Conservation (phyloP, 768 basidiomycete species). For the Mycena galericulata region DNA sequence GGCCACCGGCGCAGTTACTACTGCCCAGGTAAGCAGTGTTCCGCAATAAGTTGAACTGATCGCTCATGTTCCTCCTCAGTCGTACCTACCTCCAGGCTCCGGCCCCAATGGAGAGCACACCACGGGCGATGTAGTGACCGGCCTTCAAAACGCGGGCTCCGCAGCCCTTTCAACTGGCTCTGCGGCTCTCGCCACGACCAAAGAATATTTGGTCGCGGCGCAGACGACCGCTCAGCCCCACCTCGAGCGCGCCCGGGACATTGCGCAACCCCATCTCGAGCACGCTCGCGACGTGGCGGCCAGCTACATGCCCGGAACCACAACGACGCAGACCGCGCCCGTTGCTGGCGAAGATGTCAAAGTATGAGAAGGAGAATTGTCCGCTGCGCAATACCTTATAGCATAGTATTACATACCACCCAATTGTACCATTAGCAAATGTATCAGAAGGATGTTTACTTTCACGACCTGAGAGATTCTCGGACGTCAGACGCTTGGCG, state of each 20-base stretch:
- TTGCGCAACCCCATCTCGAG: slow-evolving; percentile 56
- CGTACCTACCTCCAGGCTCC: slow-evolving; percentile 36
- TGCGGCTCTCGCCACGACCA: slow-evolving; percentile 45
- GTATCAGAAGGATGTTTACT: no score
- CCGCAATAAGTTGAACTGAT: no score
- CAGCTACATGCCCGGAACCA: slow-evolving; percentile 44
- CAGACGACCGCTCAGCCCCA: slow-evolving; percentile 52
- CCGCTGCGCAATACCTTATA: background rate
- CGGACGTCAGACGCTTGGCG: background rate
- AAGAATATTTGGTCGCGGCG: slow-evolving; percentile 41
- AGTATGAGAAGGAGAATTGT: background rate
- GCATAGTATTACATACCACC: slow-evolving; percentile 17
- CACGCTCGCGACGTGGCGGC: slow-evolving; percentile 53
- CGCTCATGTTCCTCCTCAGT: no score
- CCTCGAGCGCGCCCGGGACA: slow-evolving; percentile 52
- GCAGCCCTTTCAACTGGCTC: no score
- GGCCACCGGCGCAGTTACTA: slow-evolving; percentile 52
- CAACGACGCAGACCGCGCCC: slow-evolving; percentile 37
- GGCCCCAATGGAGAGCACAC: slow-evolving; percentile 24
- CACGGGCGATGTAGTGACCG: slow-evolving; percentile 41
- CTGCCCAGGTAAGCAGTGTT: slow-evolving; percentile 61
- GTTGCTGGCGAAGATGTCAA: slow-evolving; percentile 9
- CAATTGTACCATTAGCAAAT: slow-evolving; percentile 25
- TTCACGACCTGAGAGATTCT: no score
- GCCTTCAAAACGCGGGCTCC: slow-evolving; percentile 49